phyloP scores from a whole-genome alignment of 345 rosid species.

The Ceriops decandra region DNA sequence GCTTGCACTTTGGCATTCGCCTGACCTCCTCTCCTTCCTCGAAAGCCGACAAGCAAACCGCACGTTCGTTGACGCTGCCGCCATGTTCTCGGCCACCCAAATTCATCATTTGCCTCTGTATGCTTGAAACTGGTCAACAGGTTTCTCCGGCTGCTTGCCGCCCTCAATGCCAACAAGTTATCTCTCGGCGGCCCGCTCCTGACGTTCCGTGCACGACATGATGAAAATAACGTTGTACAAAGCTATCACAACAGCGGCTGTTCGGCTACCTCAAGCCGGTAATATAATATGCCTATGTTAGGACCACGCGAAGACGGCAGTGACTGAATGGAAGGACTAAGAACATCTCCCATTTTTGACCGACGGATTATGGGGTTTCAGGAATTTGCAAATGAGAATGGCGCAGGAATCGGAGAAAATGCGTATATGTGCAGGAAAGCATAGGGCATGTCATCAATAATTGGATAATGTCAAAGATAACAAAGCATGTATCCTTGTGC shows the following conservation, averaged over 20 bases:
- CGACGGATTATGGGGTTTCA: background rate
- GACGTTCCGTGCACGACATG: slow-evolving; percentile 21
- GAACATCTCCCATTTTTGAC: slow-evolving; percentile 22
- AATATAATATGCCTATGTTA: slow-evolving; percentile 42
- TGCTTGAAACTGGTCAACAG: slow-evolving; percentile 22
- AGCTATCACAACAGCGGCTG: slow-evolving; percentile 27
- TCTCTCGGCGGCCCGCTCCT: background rate
- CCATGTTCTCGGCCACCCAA: background rate
- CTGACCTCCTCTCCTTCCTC: slow-evolving; percentile 41
- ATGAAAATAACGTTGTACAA: slow-evolving; percentile 32
- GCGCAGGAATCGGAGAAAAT: background rate
- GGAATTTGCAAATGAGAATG: background rate
- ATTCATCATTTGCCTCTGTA: background rate
- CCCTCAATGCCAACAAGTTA: background rate
- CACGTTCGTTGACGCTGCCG: slow-evolving; percentile 24
- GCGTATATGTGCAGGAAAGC: background rate
- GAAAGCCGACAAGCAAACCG: slow-evolving; percentile 34
- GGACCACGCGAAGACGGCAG: slow-evolving; percentile 19
- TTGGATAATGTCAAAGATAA: no score
- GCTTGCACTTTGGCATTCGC: slow-evolving; percentile 34
- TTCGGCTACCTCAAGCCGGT: slow-evolving; percentile 36
- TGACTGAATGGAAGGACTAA: slow-evolving; percentile 1
- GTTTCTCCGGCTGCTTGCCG: background rate
- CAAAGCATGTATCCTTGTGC: no score
- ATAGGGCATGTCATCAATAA: background rate